phyloP scores from a whole-genome alignment of 495 filamentous ascomycete genomes.

The Clohesyomyces aquaticus region DNA sequence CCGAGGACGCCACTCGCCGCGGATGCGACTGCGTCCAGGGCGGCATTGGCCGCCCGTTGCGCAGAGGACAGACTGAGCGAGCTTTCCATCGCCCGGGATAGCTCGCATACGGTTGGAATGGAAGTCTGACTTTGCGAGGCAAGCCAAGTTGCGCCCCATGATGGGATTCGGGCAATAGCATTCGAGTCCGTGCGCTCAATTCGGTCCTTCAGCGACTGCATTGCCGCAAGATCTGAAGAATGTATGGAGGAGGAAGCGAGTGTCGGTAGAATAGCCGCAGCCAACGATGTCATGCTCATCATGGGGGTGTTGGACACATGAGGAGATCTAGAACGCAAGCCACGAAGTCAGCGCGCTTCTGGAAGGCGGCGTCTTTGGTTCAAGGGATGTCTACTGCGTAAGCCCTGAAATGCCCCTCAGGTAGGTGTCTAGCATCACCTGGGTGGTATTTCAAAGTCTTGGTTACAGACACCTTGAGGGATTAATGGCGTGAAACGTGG shows the following conservation, averaged over 20 bases:
- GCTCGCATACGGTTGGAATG: constrained; percentile 14
- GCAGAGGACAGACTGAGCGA: constrained; percentile 16
- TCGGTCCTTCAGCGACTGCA: constrained; percentile 3
- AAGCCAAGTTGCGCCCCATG: constrained; percentile 1
- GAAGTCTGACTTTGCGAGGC: background rate
- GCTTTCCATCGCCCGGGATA: constrained; percentile 20
- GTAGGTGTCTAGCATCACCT: no score
- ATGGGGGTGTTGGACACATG: constrained; percentile 1
- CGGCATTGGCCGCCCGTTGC: constrained; percentile 5
- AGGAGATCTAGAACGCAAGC: no score
- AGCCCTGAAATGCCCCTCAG: no score
- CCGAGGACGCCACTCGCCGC: background rate
- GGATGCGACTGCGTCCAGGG: constrained; percentile 10
- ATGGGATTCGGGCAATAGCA: background rate
- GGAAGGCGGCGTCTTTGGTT: no score
- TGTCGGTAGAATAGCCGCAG: constrained; percentile 7
- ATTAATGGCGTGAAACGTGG: no score
- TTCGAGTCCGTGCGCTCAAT: constrained; percentile 5
- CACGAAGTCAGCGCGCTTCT: no score
- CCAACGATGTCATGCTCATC: constrained; percentile 7
- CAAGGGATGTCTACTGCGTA: no score
- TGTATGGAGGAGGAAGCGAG: constrained; percentile 18
- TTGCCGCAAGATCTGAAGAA: constrained; percentile 21
- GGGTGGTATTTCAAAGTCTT: no score
- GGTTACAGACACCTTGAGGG: no score